Evolutionary conservation across 2,329 filamentous ascomycete genomes (phyloP), one percentile per base, ranked within the genome.

Genomic region (Fusarium duplospermum): DNA sequence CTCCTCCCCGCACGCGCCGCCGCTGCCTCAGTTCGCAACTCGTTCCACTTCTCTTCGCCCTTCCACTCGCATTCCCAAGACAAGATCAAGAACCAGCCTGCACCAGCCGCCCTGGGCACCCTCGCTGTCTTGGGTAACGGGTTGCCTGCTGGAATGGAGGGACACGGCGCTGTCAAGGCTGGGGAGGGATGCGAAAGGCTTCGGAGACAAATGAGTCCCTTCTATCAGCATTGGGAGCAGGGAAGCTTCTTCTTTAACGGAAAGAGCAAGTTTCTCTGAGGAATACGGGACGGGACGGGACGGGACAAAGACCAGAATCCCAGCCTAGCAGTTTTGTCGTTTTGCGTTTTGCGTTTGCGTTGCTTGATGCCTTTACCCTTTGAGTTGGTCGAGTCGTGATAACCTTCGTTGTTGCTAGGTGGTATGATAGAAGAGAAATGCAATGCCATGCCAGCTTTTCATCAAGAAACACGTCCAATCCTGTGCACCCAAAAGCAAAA

Each of bases 61-160:
- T 70, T 73, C 42, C 58, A 64, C 31, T 71, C 68, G 20, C 62
- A 69, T 52, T 67, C 67, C 29, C 63, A 74, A 58, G 74, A 73
- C 40, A 76, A 76, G 63, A 54, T 77, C 45, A 76, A 76, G 47
- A 66, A 78, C 68, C 66, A 74, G 57, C 61, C 56, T 24, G 56
- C 45, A 22, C 76, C 76, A 31, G 76, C 76, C 7, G 74, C 76
- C 13, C 74, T 78, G 13, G 76, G 76, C 56, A 78, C 76, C n/a
- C 64, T 75, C 27, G 76, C 76, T 24, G 69, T 78, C 40, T 65
- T 76, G 18, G 76, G 76, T 33, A 70, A 73, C 38, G 72, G 72
- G 16, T 24, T 72, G 6, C 58, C 64, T 22, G 47, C 59, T 31
- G 71, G 63, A 4, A 57, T 74, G 45, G 64, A 36, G 50, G 36